Evolutionary conservation across 148 eudicot species (phyloP).

Genomic region (Heliosperma pusillum): DNA sequence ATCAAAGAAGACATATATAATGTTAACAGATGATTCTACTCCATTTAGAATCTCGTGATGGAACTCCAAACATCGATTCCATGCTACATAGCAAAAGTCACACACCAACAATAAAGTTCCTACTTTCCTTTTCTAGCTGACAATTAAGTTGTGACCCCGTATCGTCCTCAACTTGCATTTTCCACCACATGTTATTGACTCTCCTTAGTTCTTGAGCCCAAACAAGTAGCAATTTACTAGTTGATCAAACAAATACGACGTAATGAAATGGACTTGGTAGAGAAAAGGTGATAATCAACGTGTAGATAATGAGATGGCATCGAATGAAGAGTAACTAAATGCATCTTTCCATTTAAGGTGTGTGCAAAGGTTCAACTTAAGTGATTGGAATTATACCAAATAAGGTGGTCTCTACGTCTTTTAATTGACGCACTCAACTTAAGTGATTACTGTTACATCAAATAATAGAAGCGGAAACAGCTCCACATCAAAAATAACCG

Average conservation of each 20-base stretch:
- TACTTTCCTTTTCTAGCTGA: neutral
- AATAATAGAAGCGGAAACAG: neutral
- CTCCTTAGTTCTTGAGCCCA: neutral
- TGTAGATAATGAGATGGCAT: neutral
- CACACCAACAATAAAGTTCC: neutral
- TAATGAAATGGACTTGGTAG: neutral
- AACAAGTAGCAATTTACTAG: neutral
- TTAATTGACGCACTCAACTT: neutral
- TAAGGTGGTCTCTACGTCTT: neutral
- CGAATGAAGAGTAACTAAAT: neutral
- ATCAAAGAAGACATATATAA: neutral
- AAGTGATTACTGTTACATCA: neutral
- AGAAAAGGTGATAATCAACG: neutral
- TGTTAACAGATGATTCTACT: neutral
- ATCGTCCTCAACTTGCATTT: neutral
- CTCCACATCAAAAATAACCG: neutral
- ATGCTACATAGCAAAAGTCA: conserved; percentile 1
- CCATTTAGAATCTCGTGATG: neutral
- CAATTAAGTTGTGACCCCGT: neutral
- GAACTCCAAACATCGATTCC: neutral
- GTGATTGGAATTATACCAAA: neutral
- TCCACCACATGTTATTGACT: neutral
- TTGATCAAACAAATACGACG: neutral
- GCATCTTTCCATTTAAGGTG: neutral
- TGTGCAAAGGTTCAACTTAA: neutral